phyloP scores from a whole-genome alignment of 371 early-diverging fungal species.

The Mucor indicus region DNA sequence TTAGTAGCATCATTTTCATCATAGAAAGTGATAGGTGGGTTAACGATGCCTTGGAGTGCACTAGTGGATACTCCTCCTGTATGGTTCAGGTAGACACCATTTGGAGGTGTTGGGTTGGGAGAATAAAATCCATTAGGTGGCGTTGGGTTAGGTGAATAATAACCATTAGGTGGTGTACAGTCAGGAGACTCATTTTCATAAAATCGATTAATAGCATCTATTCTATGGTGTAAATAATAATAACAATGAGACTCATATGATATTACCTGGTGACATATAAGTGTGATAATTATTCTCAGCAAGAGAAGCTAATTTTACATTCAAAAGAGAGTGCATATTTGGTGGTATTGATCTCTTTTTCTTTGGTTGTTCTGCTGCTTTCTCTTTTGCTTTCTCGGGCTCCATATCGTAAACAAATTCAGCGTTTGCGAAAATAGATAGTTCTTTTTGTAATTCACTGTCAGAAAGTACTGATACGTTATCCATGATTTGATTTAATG shows the following conservation, averaged over 20 bases:
- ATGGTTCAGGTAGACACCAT: slow-evolving; percentile 12
- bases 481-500: slow-evolving; percentile 34
- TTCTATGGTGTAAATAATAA: too few species aligned
- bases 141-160: slow-evolving; percentile 25
- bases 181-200: slow-evolving; percentile 23
- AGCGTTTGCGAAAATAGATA: slow-evolving; percentile 49
- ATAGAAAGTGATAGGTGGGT: slow-evolving; percentile 20
- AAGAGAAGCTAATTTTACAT: slow-evolving; percentile 21
- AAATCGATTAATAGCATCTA: slow-evolving; percentile 21
- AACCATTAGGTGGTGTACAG: slow-evolving; percentile 25
- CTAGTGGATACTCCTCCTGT: too few species aligned
- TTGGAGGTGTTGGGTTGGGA: slow-evolving; percentile 25
- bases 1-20: too few species aligned
- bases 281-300: slow-evolving; percentile 18
- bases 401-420: slow-evolving; percentile 54
- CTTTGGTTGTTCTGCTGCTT: too few species aligned
- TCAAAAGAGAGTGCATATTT: slow-evolving; percentile 22
- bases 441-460: slow-evolving; percentile 33
- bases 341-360: too few species aligned
- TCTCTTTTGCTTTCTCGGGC: too few species aligned
- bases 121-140: slow-evolving; percentile 22
- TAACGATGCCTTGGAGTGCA: slow-evolving; percentile 14
- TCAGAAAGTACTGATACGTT: slow-evolving; percentile 32
- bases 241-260: too few species aligned
- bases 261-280: slow-evolving; percentile 20